Evolutionary conservation across 129 eudicot genomes (phyloP).

Genomic region (Flaveria ramosissima): DNA sequence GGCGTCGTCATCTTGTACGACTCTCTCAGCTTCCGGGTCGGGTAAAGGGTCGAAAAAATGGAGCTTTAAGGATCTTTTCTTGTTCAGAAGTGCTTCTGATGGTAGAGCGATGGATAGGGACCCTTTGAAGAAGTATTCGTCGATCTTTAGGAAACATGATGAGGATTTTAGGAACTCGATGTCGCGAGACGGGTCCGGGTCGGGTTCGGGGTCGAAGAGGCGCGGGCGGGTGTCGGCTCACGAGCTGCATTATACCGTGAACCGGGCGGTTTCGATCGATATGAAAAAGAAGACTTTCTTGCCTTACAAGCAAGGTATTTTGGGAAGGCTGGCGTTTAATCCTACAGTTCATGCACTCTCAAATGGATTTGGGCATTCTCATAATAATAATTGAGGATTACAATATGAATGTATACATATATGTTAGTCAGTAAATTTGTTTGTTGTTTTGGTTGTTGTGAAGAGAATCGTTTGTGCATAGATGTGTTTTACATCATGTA

Average conservation of each 20-base stretch:
- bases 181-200: conserved; percentile 38
- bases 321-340: conserved; percentile 70
- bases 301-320: conserved; percentile 90
- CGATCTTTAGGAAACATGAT: conserved; percentile 38
- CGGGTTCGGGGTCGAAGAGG: conserved; percentile 50
- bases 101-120: conserved; percentile 78
- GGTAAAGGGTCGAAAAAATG: conserved; percentile 50
- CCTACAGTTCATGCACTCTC: conserved; percentile 75
- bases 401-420: neutral
- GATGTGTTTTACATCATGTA: conserved; percentile 31
- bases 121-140: conserved; percentile 66
- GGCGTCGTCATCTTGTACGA: neutral
- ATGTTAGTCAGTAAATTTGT: conserved; percentile 16
- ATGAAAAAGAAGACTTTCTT: conserved; percentile 83
- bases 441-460: conserved; percentile 30
- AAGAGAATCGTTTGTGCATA: conserved; percentile 27
- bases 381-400: conserved; percentile 24
- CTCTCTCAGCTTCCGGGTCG: conserved; percentile 40
- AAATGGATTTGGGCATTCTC: conserved; percentile 71
- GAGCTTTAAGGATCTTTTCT: conserved; percentile 70
- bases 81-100: conserved; percentile 92
- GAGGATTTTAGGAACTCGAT: conserved; percentile 47
- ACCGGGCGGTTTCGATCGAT: conserved; percentile 73
- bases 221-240: conserved; percentile 76
- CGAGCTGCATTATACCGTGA: conserved; percentile 80